Evolutionary conservation across 2,329 filamentous ascomycete genomes (phyloP).

Genomic region (Aspergillus novoparasiticus): DNA sequence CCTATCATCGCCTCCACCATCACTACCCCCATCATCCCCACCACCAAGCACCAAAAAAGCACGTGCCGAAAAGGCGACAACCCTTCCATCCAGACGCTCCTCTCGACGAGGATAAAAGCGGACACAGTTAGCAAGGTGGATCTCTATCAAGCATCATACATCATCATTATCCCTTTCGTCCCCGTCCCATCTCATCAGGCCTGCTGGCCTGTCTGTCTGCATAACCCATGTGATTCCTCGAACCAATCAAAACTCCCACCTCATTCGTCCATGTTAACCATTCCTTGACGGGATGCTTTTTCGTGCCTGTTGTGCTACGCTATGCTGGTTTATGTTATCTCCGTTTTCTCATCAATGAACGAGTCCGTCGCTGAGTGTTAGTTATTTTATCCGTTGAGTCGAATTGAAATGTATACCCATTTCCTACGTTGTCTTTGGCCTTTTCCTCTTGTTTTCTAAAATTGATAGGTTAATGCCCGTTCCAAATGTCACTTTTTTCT

Average conservation of each 20-base stretch:
- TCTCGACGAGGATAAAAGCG: constrained; percentile 20
- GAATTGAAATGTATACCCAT: constrained; percentile 16
- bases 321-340: background rate
- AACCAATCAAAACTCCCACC: background rate
- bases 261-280: background rate
- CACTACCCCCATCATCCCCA: constrained; percentile 12
- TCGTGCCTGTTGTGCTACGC: background rate
- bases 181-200: background rate
- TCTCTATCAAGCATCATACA: background rate
- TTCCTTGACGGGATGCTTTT: constrained; percentile 14
- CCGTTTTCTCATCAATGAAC: background rate
- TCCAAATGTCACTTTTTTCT: background rate
- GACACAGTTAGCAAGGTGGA: background rate
- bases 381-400: constrained; percentile 5
- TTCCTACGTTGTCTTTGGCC: constrained; percentile 49
- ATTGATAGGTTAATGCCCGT: background rate
- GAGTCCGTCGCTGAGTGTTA: background rate
- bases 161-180: background rate
- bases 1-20: constrained; percentile 9
- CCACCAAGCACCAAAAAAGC: constrained; percentile 17
- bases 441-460: constrained; percentile 46
- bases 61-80: constrained; percentile 15
- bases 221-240: background rate
- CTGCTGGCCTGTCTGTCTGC: background rate
- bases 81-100: constrained; percentile 22